phyloP scores from a whole-genome alignment of 2,329 filamentous ascomycete species.

The Exophiala spinifera region DNA sequence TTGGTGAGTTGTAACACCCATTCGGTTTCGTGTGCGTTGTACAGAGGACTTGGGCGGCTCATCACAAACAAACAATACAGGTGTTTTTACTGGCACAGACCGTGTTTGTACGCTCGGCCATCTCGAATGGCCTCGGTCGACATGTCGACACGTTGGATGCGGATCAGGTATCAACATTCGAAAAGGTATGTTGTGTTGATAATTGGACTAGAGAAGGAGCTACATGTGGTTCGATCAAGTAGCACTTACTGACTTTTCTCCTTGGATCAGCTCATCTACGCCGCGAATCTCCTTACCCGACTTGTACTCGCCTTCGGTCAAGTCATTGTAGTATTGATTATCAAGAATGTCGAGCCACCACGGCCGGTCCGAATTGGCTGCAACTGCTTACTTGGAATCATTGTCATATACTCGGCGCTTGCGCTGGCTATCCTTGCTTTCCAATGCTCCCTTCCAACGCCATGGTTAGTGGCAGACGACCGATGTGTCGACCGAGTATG shows the following conservation, averaged over 20 bases:
- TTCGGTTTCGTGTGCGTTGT: background rate
- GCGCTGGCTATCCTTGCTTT: conserved; percentile 12
- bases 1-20: conserved; percentile 9
- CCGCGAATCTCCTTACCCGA: conserved; percentile 14
- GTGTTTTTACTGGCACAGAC: conserved; percentile 6
- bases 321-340: conserved; percentile 14
- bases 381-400: conserved; percentile 13
- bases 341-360: conserved; percentile 18
- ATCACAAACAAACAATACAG: background rate
- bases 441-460: conserved; percentile 18
- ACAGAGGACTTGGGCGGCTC: background rate
- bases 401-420: conserved; percentile 8
- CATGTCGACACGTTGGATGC: conserved; percentile 5
- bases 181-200: conserved; percentile 5
- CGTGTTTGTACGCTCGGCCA: conserved; percentile 3
- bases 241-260: background rate
- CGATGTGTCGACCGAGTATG: conserved; percentile 18
- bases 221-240: no score
- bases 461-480: conserved; percentile 10
- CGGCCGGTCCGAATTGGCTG: conserved; percentile 14
- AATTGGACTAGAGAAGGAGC: no score
- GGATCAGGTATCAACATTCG: conserved; percentile 2
- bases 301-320: conserved; percentile 8
- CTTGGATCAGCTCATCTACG: conserved; percentile 8
- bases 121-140: conserved; percentile 14